Base-by-base conservation (phyloP, 768 basidiomycete species). In the Baorangia bicolor region DNA sequence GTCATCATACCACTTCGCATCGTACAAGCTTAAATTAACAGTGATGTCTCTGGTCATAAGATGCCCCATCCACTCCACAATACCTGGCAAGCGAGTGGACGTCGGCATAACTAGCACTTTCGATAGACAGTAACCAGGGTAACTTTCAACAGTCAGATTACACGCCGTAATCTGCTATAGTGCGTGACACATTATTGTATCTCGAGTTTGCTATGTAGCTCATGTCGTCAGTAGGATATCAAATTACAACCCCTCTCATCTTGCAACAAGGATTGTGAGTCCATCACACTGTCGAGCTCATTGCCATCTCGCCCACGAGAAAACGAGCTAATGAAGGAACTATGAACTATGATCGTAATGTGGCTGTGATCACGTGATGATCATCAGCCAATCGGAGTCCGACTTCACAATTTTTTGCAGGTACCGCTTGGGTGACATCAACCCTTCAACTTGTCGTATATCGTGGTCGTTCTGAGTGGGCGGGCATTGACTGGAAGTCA, bases 171-270 rank as follows among this genome's bases (percentile, higher is more conserved):
- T 50, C 49, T 49, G 34, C 33, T 25, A 50, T 33, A 44, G 66
- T 66, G 64, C 61, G 57, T 66, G 33, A 33, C 34, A 21, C n/a
- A n/a, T n/a, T n/a, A n/a, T 23, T 34, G 27, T 53, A 55, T 35
- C 31, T 37, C 27, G 20, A 52, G 48, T 43, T 44, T 8, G 13
- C 20, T n/a, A 20, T 25, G 53, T 44, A 49, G 51, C 61, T 68
- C 49, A 66, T 55, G n/a, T 43, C 25, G 40, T 25, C 42, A 31
- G 13, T 27, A 7, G n/a, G 4, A 39, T 61, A 40, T 34, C 35
- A 44, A 59, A 34, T 23, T 20, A 39, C 14, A 40, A 25, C 20
- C 53, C 13, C 46, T 42, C 12, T 45, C 21, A 3, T 20, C 33
- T 47, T 41, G 13, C 16, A n/a, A 30, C 39, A 8, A 23, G 35